These are phyloP conservation scores for Quercus ilex DNA, from an alignment of 306 rosid species.

Conservation along the genomic window DNA sequence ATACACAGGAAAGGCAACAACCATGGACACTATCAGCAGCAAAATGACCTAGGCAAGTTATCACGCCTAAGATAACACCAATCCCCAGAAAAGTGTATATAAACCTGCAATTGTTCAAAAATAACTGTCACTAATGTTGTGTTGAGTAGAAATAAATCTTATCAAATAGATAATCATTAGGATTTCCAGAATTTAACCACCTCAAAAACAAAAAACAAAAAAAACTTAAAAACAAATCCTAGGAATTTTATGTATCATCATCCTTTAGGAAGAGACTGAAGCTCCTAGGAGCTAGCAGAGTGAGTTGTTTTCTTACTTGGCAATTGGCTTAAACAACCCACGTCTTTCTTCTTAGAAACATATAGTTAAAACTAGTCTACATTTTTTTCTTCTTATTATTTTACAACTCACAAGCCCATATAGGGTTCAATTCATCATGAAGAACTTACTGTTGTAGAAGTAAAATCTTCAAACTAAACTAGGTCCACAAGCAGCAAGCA, in stretches of 20 bases:
- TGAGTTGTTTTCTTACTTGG: background rate
- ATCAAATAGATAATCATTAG: background rate
- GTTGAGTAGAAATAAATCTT: background rate
- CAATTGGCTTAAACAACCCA: background rate
- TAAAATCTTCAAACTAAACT: no score
- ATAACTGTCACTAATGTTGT: background rate
- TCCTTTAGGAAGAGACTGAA: background rate
- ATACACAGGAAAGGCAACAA: slow-evolving; percentile 42
- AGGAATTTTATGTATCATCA: background rate
- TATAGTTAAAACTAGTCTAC: no score
- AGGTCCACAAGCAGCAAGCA: background rate
- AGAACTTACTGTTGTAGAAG: no score
- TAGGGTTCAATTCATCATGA: no score
- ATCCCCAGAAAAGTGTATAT: slow-evolving; percentile 25
- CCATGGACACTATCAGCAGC: slow-evolving; percentile 29
- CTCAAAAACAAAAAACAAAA: background rate
- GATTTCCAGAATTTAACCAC: background rate
- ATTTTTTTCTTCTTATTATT: no score
- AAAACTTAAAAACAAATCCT: background rate
- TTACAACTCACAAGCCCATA: no score
- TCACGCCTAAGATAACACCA: slow-evolving; percentile 26
- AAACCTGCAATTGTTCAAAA: slow-evolving; percentile 22
- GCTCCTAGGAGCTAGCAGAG: background rate
- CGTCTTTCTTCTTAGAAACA: no score
- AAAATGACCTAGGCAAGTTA: slow-evolving; percentile 32